Evolutionary conservation across 2,329 filamentous ascomycete genomes (phyloP).

Genomic region (Colletotrichum echinochloae): DNA sequence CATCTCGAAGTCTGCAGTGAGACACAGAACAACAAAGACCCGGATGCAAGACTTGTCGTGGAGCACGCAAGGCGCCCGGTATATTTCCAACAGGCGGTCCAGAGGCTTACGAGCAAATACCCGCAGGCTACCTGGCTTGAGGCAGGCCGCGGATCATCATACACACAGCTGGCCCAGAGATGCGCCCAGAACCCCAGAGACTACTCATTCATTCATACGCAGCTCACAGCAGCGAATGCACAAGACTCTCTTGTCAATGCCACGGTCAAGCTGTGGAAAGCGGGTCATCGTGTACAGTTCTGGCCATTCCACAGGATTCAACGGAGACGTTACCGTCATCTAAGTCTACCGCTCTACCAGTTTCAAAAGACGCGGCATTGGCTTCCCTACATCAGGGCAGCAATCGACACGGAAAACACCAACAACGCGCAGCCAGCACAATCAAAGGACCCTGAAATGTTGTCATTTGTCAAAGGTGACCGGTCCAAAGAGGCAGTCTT

Average conservation of each 20-base stretch:
- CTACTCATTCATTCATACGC: constrained; percentile 17
- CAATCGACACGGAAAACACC: too few species aligned
- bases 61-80: constrained; percentile 51
- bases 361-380: constrained; percentile 47
- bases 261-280: constrained; percentile 42
- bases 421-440: too few species aligned
- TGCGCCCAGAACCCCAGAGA: not conserved
- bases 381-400: constrained; percentile 36
- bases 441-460: not conserved
- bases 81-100: constrained; percentile 48
- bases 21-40: constrained; percentile 36
- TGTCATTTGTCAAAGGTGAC: constrained; percentile 9
- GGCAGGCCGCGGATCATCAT: constrained; percentile 49
- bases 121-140: constrained; percentile 49
- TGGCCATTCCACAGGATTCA: constrained; percentile 45
- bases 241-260: constrained; percentile 17
- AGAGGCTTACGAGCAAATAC: constrained; percentile 43
- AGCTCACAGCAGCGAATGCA: constrained; percentile 24
- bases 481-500: not conserved
- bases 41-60: constrained; percentile 41
- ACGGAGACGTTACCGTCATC: constrained; percentile 14
- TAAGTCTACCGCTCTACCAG: constrained; percentile 47
- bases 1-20: constrained; percentile 18
- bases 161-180: constrained; percentile 47
- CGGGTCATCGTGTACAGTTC: constrained; percentile 39